Evolutionary conservation across 2,329 filamentous ascomycete species (phyloP).

Genomic region (Dendrostoma leiphaemia): DNA sequence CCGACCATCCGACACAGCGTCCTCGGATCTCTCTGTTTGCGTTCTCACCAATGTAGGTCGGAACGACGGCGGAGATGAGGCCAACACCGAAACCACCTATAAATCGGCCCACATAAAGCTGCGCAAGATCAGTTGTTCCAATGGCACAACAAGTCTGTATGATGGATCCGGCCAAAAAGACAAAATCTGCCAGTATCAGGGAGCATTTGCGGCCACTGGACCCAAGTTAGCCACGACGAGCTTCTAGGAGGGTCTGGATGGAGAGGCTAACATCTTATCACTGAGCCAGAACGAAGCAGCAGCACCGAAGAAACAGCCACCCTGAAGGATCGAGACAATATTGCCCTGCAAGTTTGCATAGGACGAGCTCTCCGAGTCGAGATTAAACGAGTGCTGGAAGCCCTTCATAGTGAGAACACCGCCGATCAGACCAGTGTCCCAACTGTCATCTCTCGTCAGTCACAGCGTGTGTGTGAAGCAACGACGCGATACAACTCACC

Average conservation of each 20-base stretch:
- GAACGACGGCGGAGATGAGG: constrained; percentile 16
- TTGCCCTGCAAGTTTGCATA: constrained; percentile 27
- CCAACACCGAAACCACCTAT: constrained; percentile 18
- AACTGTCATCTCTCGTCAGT: constrained; percentile 3
- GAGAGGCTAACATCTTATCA: constrained; percentile 44
- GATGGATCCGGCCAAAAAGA: constrained; percentile 11
- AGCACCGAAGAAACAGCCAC: constrained; percentile 19
- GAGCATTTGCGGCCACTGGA: constrained; percentile 14
- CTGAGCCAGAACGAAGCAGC: constrained; percentile 39
- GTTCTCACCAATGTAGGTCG: constrained; percentile 18
- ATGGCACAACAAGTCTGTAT: constrained; percentile 14
- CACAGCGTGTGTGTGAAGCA: background rate
- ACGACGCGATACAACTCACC: background rate
- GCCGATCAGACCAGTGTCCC: constrained; percentile 18
- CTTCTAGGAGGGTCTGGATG: too few relatives aligned
- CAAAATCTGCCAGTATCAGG: constrained; percentile 10
- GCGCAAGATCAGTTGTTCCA: constrained; percentile 8
- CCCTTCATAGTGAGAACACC: constrained; percentile 18
- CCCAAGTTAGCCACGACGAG: background rate
- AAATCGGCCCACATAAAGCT: constrained; percentile 18
- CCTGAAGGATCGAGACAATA: constrained; percentile 33
- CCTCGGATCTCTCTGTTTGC: constrained; percentile 16
- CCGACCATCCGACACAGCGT: constrained; percentile 16
- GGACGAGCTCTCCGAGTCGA: constrained; percentile 11
- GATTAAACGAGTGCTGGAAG: constrained; percentile 17